Percentiles rank a stretch among this genome's conserved stretches.
Evolutionary conservation across 148 eudicot genomes (phyloP).

Genomic region (Euryodendron excelsum): DNA sequence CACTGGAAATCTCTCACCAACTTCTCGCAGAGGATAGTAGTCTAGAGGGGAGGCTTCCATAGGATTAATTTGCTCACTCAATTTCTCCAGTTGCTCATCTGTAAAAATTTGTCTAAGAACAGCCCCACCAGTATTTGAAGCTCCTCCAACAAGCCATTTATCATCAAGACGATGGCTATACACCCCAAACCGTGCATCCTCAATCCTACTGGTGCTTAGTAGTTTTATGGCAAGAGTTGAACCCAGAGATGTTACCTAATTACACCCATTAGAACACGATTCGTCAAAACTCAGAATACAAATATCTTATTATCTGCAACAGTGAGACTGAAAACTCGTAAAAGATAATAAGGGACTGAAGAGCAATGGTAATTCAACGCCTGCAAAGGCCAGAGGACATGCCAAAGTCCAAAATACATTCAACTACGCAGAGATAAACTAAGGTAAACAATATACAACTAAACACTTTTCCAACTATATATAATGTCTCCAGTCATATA

Average conservation of each 20-base stretch:
- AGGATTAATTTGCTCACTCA: conserved; percentile 76
- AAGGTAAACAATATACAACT: no score
- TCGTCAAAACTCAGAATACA: background rate
- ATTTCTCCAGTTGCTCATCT: conserved; percentile 63
- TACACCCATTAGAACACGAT: conserved; percentile 10
- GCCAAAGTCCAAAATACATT: background rate
- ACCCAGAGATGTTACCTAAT: conserved; percentile 91
- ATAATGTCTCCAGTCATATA: no score
- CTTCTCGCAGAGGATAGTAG: conserved; percentile 74
- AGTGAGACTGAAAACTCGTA: background rate
- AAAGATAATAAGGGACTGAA: background rate
- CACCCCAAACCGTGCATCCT: conserved; percentile 90
- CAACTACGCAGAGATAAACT: background rate
- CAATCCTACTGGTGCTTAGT: conserved; percentile 79
- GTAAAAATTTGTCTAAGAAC: conserved; percentile 74
- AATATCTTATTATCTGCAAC: background rate
- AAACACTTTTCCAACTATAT: background rate
- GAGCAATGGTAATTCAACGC: background rate
- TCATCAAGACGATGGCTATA: conserved; percentile 95
- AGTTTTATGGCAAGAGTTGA: conserved; percentile 98
- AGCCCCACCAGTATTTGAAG: conserved; percentile 97
- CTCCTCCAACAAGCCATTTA: conserved; percentile 99
- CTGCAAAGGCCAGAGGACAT: background rate
- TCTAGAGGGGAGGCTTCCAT: conserved; percentile 62
- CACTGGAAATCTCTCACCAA: conserved; percentile 94